Evolutionary conservation across 31 red algal genomes (phyloP).

Genomic region (Odonthalia washingtoniensis): DNA sequence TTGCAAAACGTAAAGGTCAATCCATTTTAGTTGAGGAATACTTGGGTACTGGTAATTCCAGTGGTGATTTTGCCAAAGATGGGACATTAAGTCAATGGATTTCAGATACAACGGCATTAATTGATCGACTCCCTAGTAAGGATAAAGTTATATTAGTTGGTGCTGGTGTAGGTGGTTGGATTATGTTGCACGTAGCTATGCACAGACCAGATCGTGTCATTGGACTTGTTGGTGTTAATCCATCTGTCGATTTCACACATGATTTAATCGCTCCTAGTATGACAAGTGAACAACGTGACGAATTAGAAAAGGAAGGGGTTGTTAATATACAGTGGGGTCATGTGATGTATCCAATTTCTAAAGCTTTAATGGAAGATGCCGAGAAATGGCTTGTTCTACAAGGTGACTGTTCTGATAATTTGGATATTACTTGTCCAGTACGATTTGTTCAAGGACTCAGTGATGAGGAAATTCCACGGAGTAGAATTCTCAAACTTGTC

Average conservation of each 20-base stretch:
- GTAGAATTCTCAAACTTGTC: constrained; percentile 77
- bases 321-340: constrained; percentile 86
- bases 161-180: constrained; percentile 95
- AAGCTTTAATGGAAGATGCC: constrained; percentile 90
- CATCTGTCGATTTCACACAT: constrained; percentile 96
- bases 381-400: constrained; percentile 82
- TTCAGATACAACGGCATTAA: constrained; percentile 65
- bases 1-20: constrained; percentile 82
- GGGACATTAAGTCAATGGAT: constrained; percentile 93
- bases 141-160: constrained; percentile 91
- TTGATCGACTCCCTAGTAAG: constrained; percentile 66
- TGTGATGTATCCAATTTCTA: constrained; percentile 86
- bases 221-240: constrained; percentile 88
- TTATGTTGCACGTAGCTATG: constrained; percentile 94
- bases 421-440: constrained; percentile 84
- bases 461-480: constrained; percentile 94
- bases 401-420: constrained; percentile 55
- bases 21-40: constrained; percentile 90
- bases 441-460: constrained; percentile 89
- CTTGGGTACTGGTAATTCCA: constrained; percentile 84
- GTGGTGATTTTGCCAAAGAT: constrained; percentile 87
- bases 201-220: constrained; percentile 64
- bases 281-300: constrained; percentile 54
- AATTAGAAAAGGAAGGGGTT: constrained; percentile 67
- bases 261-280: constrained; percentile 84